Evolutionary conservation across 257 asterid genomes (phyloP).

Genomic region (Apocynum venetum): DNA sequence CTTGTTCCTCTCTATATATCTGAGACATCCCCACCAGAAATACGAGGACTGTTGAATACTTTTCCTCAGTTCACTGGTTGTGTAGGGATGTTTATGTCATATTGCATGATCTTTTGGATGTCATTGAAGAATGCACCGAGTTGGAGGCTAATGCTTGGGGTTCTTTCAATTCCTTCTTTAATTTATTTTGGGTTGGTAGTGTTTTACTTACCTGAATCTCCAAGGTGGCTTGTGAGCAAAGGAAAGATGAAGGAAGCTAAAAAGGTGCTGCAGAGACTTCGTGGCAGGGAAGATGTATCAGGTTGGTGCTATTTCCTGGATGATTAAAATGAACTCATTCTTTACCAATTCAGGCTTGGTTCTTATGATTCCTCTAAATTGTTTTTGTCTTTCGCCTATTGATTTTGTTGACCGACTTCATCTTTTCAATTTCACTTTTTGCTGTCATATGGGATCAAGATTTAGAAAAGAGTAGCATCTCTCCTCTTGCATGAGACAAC

Average conservation of each 20-base stretch:
- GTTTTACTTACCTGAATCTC: constrained; percentile 87
- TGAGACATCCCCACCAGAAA: constrained; percentile 95
- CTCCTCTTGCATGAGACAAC: background rate
- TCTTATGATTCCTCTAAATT: background rate
- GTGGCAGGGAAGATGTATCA: constrained; percentile 85
- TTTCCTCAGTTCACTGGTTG: constrained; percentile 93
- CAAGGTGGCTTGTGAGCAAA: constrained; percentile 95
- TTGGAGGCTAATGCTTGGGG: constrained; percentile 97
- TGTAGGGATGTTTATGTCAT: constrained; percentile 81
- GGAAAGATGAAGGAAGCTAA: constrained; percentile 85
- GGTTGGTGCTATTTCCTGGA: constrained; percentile 36
- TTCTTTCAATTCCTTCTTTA: constrained; percentile 76
- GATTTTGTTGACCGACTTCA: background rate
- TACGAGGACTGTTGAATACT: constrained; percentile 71
- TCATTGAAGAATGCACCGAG: constrained; percentile 68
- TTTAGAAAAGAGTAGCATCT: background rate
- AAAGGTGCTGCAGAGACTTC: constrained; percentile 64
- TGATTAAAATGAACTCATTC: background rate
- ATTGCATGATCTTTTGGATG: constrained; percentile 91
- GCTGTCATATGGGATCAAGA: background rate
- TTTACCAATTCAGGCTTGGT: background rate
- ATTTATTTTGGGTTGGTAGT: constrained; percentile 53
- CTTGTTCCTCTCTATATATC: constrained; percentile 90
- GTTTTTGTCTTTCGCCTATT: background rate
- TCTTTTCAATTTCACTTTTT: background rate